Evolutionary conservation across 257 asterid species (phyloP).

Genomic region (Ilex aquifolium): DNA sequence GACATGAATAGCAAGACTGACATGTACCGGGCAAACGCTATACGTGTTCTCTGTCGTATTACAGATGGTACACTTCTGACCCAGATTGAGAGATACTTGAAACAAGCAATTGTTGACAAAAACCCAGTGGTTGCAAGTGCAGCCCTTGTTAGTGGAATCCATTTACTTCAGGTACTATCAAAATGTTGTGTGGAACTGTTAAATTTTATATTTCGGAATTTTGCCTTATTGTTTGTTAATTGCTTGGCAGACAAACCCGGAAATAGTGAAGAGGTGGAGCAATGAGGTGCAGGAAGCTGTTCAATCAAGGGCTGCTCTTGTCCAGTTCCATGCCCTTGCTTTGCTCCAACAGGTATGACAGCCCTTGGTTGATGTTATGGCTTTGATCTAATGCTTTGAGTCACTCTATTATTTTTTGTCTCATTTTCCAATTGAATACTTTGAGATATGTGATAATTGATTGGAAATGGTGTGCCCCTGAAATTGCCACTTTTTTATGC

Average conservation of each 20-base stretch:
- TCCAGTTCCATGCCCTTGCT: constrained; percentile 91
- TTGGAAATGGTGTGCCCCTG: too few species aligned
- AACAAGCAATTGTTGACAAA: constrained; percentile 96
- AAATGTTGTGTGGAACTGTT: constrained; percentile 8
- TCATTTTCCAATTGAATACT: too few species aligned
- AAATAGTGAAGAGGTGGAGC: constrained; percentile 95
- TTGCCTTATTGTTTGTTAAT: not conserved
- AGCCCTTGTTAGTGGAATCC: constrained; percentile 93
- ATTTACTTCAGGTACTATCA: constrained; percentile 68
- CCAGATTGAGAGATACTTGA: constrained; percentile 90
- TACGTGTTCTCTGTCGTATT: constrained; percentile 89
- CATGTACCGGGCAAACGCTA: constrained; percentile 95
- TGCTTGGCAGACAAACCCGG: constrained; percentile 68
- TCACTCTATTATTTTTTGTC: not conserved
- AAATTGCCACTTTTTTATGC: too few species aligned
- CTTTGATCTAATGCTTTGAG: constrained; percentile 1
- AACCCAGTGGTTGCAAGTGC: constrained; percentile 96
- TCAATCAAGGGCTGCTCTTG: constrained; percentile 92
- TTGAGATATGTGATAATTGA: too few species aligned
- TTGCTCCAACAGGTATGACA: constrained; percentile 81
- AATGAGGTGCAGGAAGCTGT: constrained; percentile 98
- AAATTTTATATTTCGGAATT: not conserved
- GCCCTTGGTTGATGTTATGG: constrained; percentile 3
- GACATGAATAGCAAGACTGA: constrained; percentile 98
- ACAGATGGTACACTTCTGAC: constrained; percentile 90